Evolutionary conservation across 164 flowering plant genomes (phyloP), one percentile per base, ranked within the genome.

Genomic region (Amborella trichopoda): DNA sequence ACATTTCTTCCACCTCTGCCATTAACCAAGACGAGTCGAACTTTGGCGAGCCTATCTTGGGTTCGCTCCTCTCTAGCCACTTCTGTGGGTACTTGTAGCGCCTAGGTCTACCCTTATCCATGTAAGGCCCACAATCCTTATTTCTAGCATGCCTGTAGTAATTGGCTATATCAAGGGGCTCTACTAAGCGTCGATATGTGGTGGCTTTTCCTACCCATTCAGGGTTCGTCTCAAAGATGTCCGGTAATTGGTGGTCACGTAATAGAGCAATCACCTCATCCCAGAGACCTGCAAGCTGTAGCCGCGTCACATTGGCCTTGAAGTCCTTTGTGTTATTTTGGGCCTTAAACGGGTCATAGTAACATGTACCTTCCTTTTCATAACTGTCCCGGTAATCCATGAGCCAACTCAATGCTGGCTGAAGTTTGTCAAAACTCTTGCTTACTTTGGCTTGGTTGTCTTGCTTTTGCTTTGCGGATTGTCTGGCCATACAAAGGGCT

Each of bases 121-220:
- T 26, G 55, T 88, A 88, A 5, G 86, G 60, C 12, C 86, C 87
- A 2, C 81, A 70, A 56, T 78, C 89, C 23, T 77, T 78, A 27
- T 76, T 67, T 73, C 63, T 72, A 18, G 40, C 53, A 52, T 88
- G 93, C 17, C 97, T 54, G 30, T 88, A 81, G 61, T 78, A 88
- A 58, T 88, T 88, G 33, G 94, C 94, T 2, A 88, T 82, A 53
- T 88, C 97, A 30, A 88, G 56, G 18, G 93, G 94, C 61, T 88
- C 97, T 17, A 76, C 68, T 4, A 76, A 55, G 20, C 75, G 67
- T 22, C 89, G 73, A 46, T 63, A 84, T 50, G 28, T 44, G 24
- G 94, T 88, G 30, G 77, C 94, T 2, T 76, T 54, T 8, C 64
- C 61, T 12, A 76, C 63, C 89, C 89, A 88, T 6, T 67, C 76